phyloP scores from a whole-genome alignment of 1,139 yeast species.

The Geotrichum aggregatum region DNA sequence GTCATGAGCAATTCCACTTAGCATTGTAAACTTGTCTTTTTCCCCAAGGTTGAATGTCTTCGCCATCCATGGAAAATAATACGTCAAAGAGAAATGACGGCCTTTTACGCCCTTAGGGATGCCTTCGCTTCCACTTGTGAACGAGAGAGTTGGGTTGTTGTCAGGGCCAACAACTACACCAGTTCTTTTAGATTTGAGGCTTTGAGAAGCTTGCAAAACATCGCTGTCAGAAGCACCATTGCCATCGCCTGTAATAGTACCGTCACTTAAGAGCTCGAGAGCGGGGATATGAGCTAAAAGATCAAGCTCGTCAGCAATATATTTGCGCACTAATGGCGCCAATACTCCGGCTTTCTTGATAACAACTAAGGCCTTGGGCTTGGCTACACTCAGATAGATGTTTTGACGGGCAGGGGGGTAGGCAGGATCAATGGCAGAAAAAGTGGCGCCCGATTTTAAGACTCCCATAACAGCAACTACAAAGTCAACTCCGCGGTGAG shows the following conservation, averaged over 20 bases:
- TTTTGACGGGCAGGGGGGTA: constrained; percentile 98
- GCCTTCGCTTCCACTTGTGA: constrained; percentile 98
- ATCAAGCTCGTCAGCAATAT: constrained; percentile 64
- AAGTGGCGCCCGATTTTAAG: constrained; percentile 95
- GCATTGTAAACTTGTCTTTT: constrained; percentile 90
- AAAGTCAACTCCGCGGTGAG: constrained; percentile 94
- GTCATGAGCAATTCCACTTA: constrained; percentile 97
- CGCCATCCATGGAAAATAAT: constrained; percentile 99
- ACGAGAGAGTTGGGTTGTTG: constrained; percentile 90
- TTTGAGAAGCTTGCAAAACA: constrained; percentile 47
- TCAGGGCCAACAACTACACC: constrained; percentile 98
- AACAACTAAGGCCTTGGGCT: constrained; percentile 85
- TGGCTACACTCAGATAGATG: constrained; percentile 84
- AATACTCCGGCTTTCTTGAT: constrained; percentile 84
- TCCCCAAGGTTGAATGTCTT: constrained; percentile 70
- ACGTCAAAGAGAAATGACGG: constrained; percentile 92
- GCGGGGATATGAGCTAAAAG: constrained; percentile 73
- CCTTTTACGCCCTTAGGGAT: constrained; percentile 98
- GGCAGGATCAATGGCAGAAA: constrained; percentile 97
- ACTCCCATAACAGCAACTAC: constrained; percentile 98
- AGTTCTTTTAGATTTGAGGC: constrained; percentile 54
- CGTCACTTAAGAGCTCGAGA: constrained; percentile 71
- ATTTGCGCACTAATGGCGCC: constrained; percentile 71
- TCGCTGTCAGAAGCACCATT: constrained; percentile 42
- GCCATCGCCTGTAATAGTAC: constrained; percentile 61